Percentiles rank a stretch among this genome's conserved stretches.
These are phyloP conservation scores for Xylaria sp. DNA, from an alignment of 2,329 filamentous ascomycete genomes.

Conservation along the genomic window DNA sequence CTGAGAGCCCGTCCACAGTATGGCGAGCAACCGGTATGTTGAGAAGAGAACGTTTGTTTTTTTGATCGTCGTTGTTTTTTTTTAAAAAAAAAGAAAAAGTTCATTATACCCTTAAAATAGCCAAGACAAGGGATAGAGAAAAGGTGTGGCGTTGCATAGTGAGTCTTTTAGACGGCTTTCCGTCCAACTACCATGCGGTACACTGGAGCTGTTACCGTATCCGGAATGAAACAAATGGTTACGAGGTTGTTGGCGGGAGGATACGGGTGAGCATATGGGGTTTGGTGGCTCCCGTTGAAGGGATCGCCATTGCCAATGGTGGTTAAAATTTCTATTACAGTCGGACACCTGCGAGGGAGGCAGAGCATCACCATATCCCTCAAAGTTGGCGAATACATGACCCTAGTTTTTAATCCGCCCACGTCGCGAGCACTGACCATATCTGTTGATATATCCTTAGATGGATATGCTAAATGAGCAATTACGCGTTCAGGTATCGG, in stretches of 20 bases:
- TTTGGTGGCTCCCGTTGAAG: not conserved
- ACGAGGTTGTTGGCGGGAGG: not conserved
- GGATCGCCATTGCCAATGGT: not conserved
- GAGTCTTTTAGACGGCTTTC: conserved; percentile 3
- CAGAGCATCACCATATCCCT: not conserved
- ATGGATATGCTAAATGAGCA: no score
- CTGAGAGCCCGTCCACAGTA: conserved; percentile 29
- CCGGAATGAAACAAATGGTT: not conserved
- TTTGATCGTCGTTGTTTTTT: not conserved
- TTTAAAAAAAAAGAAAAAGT: not conserved
- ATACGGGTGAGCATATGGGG: not conserved
- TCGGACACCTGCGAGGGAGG: not conserved
- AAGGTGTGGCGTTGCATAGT: not conserved
- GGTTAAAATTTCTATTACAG: not conserved
- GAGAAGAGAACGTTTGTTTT: not conserved
- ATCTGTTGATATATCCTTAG: no score
- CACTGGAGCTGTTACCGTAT: not conserved
- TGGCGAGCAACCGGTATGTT: conserved; percentile 12
- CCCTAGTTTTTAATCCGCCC: no score
- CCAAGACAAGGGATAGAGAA: conserved; percentile 16
- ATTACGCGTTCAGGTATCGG: no score
- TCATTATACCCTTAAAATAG: not conserved
- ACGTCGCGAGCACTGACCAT: no score
- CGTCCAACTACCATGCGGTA: not conserved
- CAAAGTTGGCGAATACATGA: not conserved